phyloP scores from a whole-genome alignment of 768 basidiomycete genomes.

The Kondoa malvinella region DNA sequence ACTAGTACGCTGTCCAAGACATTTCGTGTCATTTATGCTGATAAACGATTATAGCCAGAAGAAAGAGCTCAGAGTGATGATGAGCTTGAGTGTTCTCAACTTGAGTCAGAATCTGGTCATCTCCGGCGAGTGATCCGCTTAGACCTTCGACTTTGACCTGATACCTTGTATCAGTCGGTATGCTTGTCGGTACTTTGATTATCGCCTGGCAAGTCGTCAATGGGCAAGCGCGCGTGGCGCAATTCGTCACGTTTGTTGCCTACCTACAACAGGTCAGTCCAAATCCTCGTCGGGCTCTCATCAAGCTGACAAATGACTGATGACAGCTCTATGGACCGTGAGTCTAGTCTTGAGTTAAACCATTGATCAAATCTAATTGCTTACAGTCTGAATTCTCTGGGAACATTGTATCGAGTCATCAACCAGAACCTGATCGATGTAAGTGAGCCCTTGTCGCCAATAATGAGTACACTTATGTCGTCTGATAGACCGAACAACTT shows the following conservation, averaged over 20 bases:
- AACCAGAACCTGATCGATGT: slow-evolving; percentile 56
- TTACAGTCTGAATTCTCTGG: slow-evolving; percentile 48
- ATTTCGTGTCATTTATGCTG: slow-evolving; percentile 6
- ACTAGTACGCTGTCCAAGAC: slow-evolving; percentile 31
- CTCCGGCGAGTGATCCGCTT: slow-evolving; percentile 30
- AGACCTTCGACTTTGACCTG: neutral
- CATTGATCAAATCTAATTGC: slow-evolving; percentile 34
- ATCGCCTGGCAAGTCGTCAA: slow-evolving; percentile 53
- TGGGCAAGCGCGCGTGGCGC: slow-evolving; percentile 32
- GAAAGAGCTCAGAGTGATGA: slow-evolving; percentile 30
- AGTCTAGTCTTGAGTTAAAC: neutral
- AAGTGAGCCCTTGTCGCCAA: slow-evolving; percentile 34
- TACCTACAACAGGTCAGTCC: neutral
- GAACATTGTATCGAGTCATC: slow-evolving; percentile 58
- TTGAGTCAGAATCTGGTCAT: slow-evolving; percentile 68
- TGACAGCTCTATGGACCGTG: slow-evolving; percentile 19
- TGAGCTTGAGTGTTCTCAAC: slow-evolving; percentile 56
- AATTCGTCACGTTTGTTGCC: slow-evolving; percentile 11
- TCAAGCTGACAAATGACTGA: neutral
- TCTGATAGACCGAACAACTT: slow-evolving; percentile 43
- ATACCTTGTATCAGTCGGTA: slow-evolving; percentile 36
- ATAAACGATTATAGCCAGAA: slow-evolving; percentile 13
- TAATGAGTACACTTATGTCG: too few relatives aligned
- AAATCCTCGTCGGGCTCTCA: neutral
- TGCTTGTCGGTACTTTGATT: slow-evolving; percentile 64